Percentiles rank a stretch among this genome's conserved stretches.
phyloP scores from a whole-genome alignment of 2,329 filamentous ascomycete species.

The Spiromastix sp. region DNA sequence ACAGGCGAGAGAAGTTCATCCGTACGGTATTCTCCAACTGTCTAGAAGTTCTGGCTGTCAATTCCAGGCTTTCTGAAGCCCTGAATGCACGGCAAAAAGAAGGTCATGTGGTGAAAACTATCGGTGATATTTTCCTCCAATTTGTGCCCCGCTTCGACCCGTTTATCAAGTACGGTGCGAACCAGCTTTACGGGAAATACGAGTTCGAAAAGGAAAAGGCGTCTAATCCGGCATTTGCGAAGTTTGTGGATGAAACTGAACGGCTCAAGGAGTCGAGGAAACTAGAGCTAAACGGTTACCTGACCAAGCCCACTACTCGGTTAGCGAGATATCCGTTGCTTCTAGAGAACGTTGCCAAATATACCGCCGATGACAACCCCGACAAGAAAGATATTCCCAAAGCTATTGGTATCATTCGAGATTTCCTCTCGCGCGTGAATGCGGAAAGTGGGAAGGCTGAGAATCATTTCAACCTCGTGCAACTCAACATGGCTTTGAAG shows the following conservation, averaged over 20 bases:
- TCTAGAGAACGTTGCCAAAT: slow-evolving; percentile 83
- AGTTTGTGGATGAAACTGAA: slow-evolving; percentile 94
- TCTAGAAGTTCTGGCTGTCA: slow-evolving; percentile 87
- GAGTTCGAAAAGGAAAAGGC: slow-evolving; percentile 96
- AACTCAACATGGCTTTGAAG: slow-evolving; percentile 81
- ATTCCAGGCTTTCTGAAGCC: slow-evolving; percentile 76
- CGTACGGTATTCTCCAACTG: slow-evolving; percentile 93
- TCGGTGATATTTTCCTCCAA: slow-evolving; percentile 91
- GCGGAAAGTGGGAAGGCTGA: slow-evolving; percentile 93
- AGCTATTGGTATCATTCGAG: slow-evolving; percentile 75
- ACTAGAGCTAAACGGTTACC: slow-evolving; percentile 90
- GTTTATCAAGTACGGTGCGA: slow-evolving; percentile 92
- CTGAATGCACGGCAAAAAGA: slow-evolving; percentile 86
- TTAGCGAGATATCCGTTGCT: slow-evolving; percentile 87
- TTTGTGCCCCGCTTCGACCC: slow-evolving; percentile 88
- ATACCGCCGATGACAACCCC: slow-evolving; percentile 77
- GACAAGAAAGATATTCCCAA: slow-evolving; percentile 89
- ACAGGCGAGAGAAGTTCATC: slow-evolving; percentile 80
- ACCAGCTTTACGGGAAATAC: slow-evolving; percentile 92
- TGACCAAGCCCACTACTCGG: slow-evolving; percentile 94
- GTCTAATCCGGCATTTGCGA: slow-evolving; percentile 71
- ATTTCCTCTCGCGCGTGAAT: slow-evolving; percentile 80
- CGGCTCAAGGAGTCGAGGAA: slow-evolving; percentile 93
- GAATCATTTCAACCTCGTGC: slow-evolving; percentile 91
- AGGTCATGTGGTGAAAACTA: slow-evolving; percentile 72